Evolutionary conservation across 1,284 basidiomycete genomes (phyloP), one percentile per base, ranked within the genome.

Genomic region (Hymenochaete sp.): DNA sequence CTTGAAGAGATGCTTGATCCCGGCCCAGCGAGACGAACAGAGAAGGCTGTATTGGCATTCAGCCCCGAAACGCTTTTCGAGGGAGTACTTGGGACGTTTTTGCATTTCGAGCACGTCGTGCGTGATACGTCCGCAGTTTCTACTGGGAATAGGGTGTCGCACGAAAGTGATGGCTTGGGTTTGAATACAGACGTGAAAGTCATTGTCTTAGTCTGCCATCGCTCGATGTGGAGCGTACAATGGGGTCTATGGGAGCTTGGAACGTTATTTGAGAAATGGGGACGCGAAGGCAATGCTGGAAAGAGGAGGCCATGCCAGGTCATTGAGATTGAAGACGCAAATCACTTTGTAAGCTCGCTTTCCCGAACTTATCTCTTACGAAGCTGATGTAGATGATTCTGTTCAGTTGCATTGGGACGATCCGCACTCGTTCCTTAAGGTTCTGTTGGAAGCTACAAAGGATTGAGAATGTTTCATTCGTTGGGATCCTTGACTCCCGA

Each of bases 341-440:
- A 59, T 42, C 58, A 59, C 36, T 55, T 57, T 28, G 58, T 59
- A 35, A 49, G 58, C 38, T 8, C 14, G 13, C 8, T 33, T 16
- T 10, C 16, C 14, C 21, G n/a, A 10, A 39, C 16, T 39, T 14
- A 5, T 35, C 11, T 41, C 14, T 13, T 29, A 4, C n/a, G 7
- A 31, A 11, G 16, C 11, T 33, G 19, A 32, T 16, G 13, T 9
- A 29, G 21, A 5, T 32, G 25, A 11, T 25, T 33, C n/a, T 13
- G 2, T 24, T 13, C 16, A 47, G 38, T 21, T 47, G 32, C 45
- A 47, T 28, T 47, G 45, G 45, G 45, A 47, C 10, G 39, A 42
- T 6, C 38, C 47, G 11, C 42, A 45, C 4, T 19, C 45, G 25
- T 49, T 49, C 38, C 36, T 49, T 19, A 47, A 42, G 28, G 22